A percentile compares a stretch with the other conserved stretches of the same genome.
Conservation (phyloP, 2,329 filamentous ascomycete species). For the Trichoderma harzianum region DNA sequence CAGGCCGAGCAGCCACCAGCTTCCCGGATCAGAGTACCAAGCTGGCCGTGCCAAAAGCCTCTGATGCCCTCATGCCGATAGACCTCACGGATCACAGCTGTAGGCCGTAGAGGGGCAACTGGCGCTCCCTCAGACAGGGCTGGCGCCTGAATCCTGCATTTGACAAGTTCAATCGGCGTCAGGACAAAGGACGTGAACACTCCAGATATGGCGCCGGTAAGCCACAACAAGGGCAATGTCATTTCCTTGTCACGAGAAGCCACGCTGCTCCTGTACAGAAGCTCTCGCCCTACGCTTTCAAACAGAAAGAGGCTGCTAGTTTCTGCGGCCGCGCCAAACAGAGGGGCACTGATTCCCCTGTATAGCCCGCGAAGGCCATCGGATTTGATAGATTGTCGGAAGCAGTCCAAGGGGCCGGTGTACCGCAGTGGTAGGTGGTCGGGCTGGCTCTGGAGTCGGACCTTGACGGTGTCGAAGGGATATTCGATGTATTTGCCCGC, state of each 20-base stretch:
- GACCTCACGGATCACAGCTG: conserved; percentile 71
- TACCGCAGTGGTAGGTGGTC: conserved; percentile 79
- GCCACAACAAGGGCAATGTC: conserved; percentile 70
- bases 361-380: conserved; percentile 84
- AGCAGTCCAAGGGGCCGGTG: conserved; percentile 86
- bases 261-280: conserved; percentile 53
- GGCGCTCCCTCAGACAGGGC: conserved; percentile 39
- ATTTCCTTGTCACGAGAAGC: conserved; percentile 56
- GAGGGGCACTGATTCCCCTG: conserved; percentile 85
- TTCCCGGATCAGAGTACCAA: conserved; percentile 90
- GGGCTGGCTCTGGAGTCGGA: conserved; percentile 93
- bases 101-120: conserved; percentile 55
- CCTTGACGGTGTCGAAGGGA: conserved; percentile 97
- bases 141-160: conserved; percentile 95
- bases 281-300: conserved; percentile 70
- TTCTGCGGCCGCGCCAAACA: conserved; percentile 87
- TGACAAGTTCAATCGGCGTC: conserved; percentile 94
- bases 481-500: conserved; percentile 97
- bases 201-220: conserved; percentile 82
- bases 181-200: conserved; percentile 86
- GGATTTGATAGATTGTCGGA: conserved; percentile 74
- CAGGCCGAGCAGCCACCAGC: conserved; percentile 90
- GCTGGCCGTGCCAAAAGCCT: conserved; percentile 93
- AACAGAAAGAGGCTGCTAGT: conserved; percentile 92
- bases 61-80: conserved; percentile 76